Evolutionary conservation across 805 yeast genomes (phyloP), one percentile per base, ranked within the genome.

Genomic region (Hanseniaspora valbyensis): DNA sequence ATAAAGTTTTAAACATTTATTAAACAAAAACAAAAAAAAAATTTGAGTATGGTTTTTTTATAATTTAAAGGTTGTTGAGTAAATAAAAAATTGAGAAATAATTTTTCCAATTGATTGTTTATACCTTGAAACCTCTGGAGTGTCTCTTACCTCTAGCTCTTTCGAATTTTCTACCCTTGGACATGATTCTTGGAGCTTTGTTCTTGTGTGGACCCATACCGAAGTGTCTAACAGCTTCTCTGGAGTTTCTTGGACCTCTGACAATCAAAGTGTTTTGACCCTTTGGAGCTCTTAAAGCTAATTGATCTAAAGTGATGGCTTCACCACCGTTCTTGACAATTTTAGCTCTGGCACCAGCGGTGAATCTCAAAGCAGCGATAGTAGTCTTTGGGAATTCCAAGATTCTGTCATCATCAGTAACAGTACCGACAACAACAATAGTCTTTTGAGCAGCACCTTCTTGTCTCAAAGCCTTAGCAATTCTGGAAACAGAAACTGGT

Each of bases 111-210:
- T 24, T n/a, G 25, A 50, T 44, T 59, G 56, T 59, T 87, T 90
- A 92, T 77, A 92, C 99, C 85, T 92, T 92, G 98, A 92, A 92
- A 80, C 95, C 99, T 83, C 94, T 88, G 64, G 97, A 89, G 74
- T 79, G 83, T 80, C 99, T 82, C 76, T 83, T 94, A 83, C 99
- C 99, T 86, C 99, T 92, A 69, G 96, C 99, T 77, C 92, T 88
- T 83, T 92, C 98, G 83, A 92, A 92, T 80, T 92, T 92, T 83
- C 97, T 92, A 74, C 99, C 99, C 74, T 78, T 88, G 59, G 97
- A 90, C 69, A 75, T 67, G 74, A 92, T 82, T 80, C 94, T 88
- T 77, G 99, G 99, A 69, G 97, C 97, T 87, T 92, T 92, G 78
- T 80, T 76, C 82, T 87, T 87, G 94, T 92, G 98, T 70, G 99